Percentiles rank a stretch among this genome's conserved stretches.
These are phyloP conservation scores for Seiridium unicorne DNA, from an alignment of 2,329 filamentous ascomycete species.

Conservation along the genomic window DNA sequence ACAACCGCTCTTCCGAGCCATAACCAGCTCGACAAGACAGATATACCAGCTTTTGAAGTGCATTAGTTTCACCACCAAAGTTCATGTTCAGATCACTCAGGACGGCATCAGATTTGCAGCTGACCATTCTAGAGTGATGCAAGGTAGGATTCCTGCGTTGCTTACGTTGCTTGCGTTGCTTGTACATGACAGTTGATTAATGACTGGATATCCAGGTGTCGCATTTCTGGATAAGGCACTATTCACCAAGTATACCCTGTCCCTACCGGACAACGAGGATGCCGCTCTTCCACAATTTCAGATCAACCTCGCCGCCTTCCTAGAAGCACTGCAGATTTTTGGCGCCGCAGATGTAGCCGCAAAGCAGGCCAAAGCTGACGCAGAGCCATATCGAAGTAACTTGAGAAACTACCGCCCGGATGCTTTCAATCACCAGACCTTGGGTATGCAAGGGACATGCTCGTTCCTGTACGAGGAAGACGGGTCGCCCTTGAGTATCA, in stretches of 20 bases:
- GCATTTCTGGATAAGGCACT: slow-evolving; percentile 86
- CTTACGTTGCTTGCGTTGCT: background rate
- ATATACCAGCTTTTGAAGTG: slow-evolving; percentile 62
- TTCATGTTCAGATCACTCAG: slow-evolving; percentile 71
- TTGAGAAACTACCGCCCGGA: slow-evolving; percentile 62
- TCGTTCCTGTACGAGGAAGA: slow-evolving; percentile 73
- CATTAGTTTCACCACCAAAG: slow-evolving; percentile 58
- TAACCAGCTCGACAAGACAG: slow-evolving; percentile 75
- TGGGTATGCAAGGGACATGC: slow-evolving; percentile 84
- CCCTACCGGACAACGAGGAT: slow-evolving; percentile 43
- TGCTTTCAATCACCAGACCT: slow-evolving; percentile 78
- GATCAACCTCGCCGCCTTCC: slow-evolving; percentile 79
- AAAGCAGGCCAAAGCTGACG: slow-evolving; percentile 56
- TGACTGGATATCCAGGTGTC: slow-evolving; percentile 46
- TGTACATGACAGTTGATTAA: slow-evolving; percentile 57
- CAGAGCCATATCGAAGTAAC: slow-evolving; percentile 61
- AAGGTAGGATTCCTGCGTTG: slow-evolving; percentile 56
- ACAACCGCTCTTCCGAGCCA: slow-evolving; percentile 66
- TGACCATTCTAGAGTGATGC: slow-evolving; percentile 86
- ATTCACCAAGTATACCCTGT: slow-evolving; percentile 82
- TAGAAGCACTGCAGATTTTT: slow-evolving; percentile 95
- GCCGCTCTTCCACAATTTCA: slow-evolving; percentile 70
- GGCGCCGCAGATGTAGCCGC: slow-evolving; percentile 71
- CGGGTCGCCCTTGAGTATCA: slow-evolving; percentile 79
- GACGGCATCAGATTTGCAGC: slow-evolving; percentile 85